Evolutionary conservation across 2,329 filamentous ascomycete genomes (phyloP), one percentile per base, ranked within the genome.

Genomic region (Graphilbum sp.): DNA sequence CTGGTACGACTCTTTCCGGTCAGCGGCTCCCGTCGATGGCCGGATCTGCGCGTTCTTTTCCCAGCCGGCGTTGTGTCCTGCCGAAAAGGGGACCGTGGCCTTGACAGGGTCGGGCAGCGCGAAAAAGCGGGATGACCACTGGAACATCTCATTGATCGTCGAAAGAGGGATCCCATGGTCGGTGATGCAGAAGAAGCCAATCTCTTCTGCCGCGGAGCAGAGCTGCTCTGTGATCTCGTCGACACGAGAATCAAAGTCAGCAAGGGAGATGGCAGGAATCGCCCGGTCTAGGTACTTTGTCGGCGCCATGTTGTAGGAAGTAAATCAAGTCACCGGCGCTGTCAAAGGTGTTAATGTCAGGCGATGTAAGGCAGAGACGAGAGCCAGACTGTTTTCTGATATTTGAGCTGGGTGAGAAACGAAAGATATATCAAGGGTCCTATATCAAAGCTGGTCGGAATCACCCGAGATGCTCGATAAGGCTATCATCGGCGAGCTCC

Each of bases 1-100:
- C 49, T 75, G 71, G 47, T 75, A 72, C 13, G 64, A 70, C 50
- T 75, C 72, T 46, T 75, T 76, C 36, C 60, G 62, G 50, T 77
- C 72, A 1, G 65, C 59, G 3, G 58, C 55, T 11, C 71, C 71
- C 1, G 71, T 76, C 1, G 67, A 72, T 1, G 69, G 70, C n/a
- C 71, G 61, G 29, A 75, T 54, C 45, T 75, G 71, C 3, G 63
- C 57, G 42, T 61, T 64, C 50, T 68, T 68, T 56, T 75, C 71
- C 69, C 71, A 75, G 8, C 72, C 72, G 2, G 65, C 63, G 44
- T 76, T 75, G 27, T 29, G 27, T 29, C 5, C 27, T 40, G 63
- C 57, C 20, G 58, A 66, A 56, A 66, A 74, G 0, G 69, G 65
- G 1, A 72, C 65, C 8, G 54, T 59, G n/a, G 60, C 57, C 46